Base-by-base conservation (phyloP, 2,329 filamentous ascomycete genomes). In the Colletotrichum sp. region DNA sequence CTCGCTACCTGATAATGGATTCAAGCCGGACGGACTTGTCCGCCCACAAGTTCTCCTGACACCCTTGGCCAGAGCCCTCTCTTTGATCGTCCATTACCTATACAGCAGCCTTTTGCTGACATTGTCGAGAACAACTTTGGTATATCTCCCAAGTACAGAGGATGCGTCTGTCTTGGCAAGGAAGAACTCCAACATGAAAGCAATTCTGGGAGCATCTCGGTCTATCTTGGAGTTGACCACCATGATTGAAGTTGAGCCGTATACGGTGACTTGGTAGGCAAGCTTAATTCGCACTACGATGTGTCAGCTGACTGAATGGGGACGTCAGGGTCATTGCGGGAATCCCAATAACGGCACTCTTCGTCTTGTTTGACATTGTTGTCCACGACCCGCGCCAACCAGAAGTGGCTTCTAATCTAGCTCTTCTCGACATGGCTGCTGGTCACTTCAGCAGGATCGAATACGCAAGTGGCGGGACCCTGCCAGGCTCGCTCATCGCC, bases 401-500 rank as follows among this genome's bases (percentile, higher is more conserved):
- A 0, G 84, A 86, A 39, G 86, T 82, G 1, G 69, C 63, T 8
- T 81, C 77, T 5, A 86, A 87, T 67, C 80, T 88, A 2, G 81
- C 83, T 4, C 79, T 87, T 1, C 80, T 88, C 12, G 86, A 87
- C 62, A 82, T 87, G 73, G 85, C 80, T 6, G 84, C 83, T 9
- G 86, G 85, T 2, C 85, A 88, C 76, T 88, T 88, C 61, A 86
- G 84, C 64, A 80, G 84, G 9, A 79, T 88, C 9, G 87, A 88
- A 76, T 85, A 83, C 68, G 82, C 82, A 12, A 85, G 85, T 19
- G 81, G 79, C 3, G 84, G 85, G 1, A 80, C 80, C 5, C 77
- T 88, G 0, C 85, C 84, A 0, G 81, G 81, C 1, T 86, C 84
- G 2, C 78, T 86, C 6, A 78, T 87, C 6, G 80, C 83, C 4